Base-by-base conservation (phyloP, 306 rosid genomes). In the Rubus parviflorus region DNA sequence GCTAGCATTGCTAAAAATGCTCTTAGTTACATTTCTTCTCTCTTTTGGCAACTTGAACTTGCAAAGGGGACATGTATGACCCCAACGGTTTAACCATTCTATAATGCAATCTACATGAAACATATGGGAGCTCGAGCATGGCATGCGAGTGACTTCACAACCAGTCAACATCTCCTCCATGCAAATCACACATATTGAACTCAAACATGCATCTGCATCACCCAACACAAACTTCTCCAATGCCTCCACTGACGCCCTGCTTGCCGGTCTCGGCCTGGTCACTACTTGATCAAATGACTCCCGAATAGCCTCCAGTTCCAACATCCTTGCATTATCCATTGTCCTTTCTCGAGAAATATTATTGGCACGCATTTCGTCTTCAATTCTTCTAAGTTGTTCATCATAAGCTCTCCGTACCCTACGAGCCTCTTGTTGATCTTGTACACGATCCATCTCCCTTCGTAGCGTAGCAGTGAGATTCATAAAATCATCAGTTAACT, bases 61-160 rank as follows among this genome's bases (percentile, higher is more conserved):
- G 1, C 79, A 75, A 1, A 37, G 2, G 2, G 79, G 72, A 62
- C 30, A 75, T 0, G 23, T 51, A 51, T 65, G 64, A 38, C 22
- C 5, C 5, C 0, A 0, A 3, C 15, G 25, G 10, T 37, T 53
- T 5, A 64, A 9, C 64, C 73, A 75, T n/a, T 64, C 0, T 3
- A 1, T 13, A 2, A 49, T 8, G 15, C 65, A 75, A 14, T 4
- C 42, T 8, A 15, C 17, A 51, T 64, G 79, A 40, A 75, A 75
- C 58, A 38, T 15, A 75, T 75, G 79, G 2, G 77, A 73, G 53
- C 77, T 66, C 3, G 66, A 66, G 73, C 80, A 76, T 9, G 74
- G 80, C 73, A 68, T 17, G 3, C 74, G 57, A 43, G 12, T 68
- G 23, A 66, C 43, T 13, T 23, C 7, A 5, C 15, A n/a, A 64